Conservation (phyloP, 2,329 filamentous ascomycete genomes). For the Aspergillus japonicus region DNA sequence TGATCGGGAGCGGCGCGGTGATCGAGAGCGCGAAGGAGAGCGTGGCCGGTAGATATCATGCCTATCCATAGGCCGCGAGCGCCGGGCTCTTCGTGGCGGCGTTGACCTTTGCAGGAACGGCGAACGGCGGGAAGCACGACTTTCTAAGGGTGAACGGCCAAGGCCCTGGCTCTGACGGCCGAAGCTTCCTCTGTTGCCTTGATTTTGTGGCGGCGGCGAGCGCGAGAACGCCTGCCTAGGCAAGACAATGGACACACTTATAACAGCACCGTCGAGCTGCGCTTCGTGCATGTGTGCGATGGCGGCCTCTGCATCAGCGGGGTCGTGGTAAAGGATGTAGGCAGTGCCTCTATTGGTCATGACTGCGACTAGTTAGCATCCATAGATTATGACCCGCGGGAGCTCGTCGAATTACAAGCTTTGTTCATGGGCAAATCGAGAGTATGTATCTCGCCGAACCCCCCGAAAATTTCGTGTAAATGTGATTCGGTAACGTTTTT, state of each 20-base stretch:
- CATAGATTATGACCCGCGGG: not conserved
- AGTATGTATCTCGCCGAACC: conserved; percentile 81
- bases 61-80: conserved; percentile 47
- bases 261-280: conserved; percentile 78
- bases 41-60: conserved; percentile 60
- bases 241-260: conserved; percentile 86
- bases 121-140: conserved; percentile 25
- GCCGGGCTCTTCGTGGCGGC: conserved; percentile 41
- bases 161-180: conserved; percentile 45
- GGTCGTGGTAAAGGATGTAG: conserved; percentile 79
- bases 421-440: conserved; percentile 88
- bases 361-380: conserved; percentile 51
- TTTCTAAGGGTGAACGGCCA: conserved; percentile 24
- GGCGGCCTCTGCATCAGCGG: conserved; percentile 78
- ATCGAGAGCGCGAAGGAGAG: conserved; percentile 52
- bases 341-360: conserved; percentile 89
- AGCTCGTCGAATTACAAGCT: conserved; percentile 59
- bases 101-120: conserved; percentile 33
- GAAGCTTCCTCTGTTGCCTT: conserved; percentile 61
- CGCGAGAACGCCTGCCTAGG: conserved; percentile 79
- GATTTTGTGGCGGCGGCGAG: conserved; percentile 66
- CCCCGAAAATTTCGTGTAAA: conserved; percentile 85
- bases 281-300: conserved; percentile 98
- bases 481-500: conserved; percentile 92
- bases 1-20: conserved; percentile 39